Base-by-base conservation (phyloP, 2,329 filamentous ascomycete species). In the Trichoderma koningiopsis region DNA sequence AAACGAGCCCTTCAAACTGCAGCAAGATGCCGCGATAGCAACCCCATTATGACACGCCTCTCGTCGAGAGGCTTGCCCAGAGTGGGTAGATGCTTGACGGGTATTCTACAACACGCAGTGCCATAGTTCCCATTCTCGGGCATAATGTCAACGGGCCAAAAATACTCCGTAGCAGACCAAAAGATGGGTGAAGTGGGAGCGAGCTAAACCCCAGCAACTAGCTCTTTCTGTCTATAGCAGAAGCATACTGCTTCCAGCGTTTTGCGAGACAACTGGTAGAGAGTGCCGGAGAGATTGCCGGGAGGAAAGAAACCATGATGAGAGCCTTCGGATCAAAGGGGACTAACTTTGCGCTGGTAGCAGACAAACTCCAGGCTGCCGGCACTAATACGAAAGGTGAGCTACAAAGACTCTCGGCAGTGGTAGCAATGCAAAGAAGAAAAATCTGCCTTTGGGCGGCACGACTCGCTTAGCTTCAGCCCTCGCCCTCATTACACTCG, bases 11-110 rank as follows among this genome's bases (percentile, higher is more conserved):
- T 55, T 65, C 68, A 47, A 69, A 55, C 55, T 27, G 35, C 55
- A 66, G 40, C 53, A 57, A 65, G 31, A 10, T 63, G 43, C 40
- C 27, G 56, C 19, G 53, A 69, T 35, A 60, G 68, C 63, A 53
- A 68, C 64, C 68, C 63, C 68, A 70, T 70, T 67, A 58, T 31
- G 57, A 56, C 63, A 68, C 65, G 52, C 55, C 63, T 70, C 57
- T 53, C 37, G 61, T 59, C 60, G 37, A 53, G 27, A 7, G 40
- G 37, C 37, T 47, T 61, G 68, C 68, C 40, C 14, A 56, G 62
- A 35, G 57, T 57, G 61, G 62, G 37, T 49, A 59, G 67, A 29
- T 24, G 55, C 16, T 70, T 58, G 47, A 61, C 22, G 61, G 56
- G 58, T 14, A 70, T 49, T 59, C 43, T 68, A 31, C 55, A 62